phyloP scores from a whole-genome alignment of 306 rosid species.

The Cicer cuneatum region DNA sequence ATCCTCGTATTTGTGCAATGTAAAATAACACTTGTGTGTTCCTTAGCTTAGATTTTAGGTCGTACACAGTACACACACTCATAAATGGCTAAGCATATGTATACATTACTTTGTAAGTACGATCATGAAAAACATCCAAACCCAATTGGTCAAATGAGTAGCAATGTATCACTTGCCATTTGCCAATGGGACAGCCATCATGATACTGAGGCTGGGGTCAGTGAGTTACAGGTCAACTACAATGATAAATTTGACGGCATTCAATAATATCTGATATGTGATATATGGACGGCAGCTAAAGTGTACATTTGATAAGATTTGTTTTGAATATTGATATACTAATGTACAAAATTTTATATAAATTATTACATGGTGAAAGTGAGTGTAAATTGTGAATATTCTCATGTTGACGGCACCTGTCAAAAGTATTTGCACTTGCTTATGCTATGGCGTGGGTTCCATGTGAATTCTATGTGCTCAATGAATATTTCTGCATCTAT shows the following conservation, averaged over 20 bases:
- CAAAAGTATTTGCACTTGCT: background rate
- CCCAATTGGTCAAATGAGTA: background rate
- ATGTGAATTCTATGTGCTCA: background rate
- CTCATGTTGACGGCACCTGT: background rate
- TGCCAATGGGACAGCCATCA: background rate
- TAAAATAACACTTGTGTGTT: slow-evolving; percentile 28
- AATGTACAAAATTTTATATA: slow-evolving; percentile 8
- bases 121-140: slow-evolving; percentile 9
- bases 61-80: background rate
- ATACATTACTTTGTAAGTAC: slow-evolving; percentile 9
- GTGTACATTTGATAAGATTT: slow-evolving; percentile 4
- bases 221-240: background rate
- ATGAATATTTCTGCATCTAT: background rate
- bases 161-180: slow-evolving; percentile 10
- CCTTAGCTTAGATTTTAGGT: slow-evolving; percentile 37
- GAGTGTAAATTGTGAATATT: slow-evolving; percentile 7
- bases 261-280: background rate
- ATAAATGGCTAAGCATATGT: background rate
- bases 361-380: slow-evolving; percentile 6
- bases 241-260: slow-evolving; percentile 2
- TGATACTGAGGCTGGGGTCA: slow-evolving; percentile 7
- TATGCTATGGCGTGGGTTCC: background rate
- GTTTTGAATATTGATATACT: slow-evolving; percentile 21
- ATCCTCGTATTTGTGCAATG: slow-evolving; percentile 38
- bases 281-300: slow-evolving; percentile 1